Percentiles rank a stretch among this genome's conserved stretches.
Evolutionary conservation across 495 filamentous ascomycete genomes (phyloP).

Genomic region (Amorphotheca resinae): DNA sequence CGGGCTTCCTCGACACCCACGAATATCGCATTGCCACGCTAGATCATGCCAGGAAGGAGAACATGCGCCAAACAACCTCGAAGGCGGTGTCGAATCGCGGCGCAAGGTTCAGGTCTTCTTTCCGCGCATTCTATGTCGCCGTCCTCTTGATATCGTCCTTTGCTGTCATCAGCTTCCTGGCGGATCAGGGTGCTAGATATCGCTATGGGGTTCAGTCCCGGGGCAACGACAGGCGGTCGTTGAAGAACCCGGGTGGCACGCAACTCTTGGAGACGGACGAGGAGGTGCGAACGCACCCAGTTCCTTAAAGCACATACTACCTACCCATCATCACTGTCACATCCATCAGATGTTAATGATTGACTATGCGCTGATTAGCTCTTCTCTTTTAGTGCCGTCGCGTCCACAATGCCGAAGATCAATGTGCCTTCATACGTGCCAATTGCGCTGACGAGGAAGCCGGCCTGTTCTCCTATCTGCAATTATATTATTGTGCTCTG

Average conservation of each 20-base stretch:
- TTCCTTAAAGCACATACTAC: background rate
- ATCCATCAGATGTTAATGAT: background rate
- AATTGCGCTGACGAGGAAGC: constrained; percentile 87
- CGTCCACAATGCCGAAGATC: constrained; percentile 51
- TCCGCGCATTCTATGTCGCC: constrained; percentile 27
- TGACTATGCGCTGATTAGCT: constrained; percentile 1
- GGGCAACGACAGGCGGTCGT: constrained; percentile 11
- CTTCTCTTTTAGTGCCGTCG: constrained; percentile 51
- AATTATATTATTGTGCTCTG: constrained; percentile 81
- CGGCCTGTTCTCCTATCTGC: constrained; percentile 78
- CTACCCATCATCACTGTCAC: background rate
- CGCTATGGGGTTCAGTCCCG: constrained; percentile 11
- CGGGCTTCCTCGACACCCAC: too few relatives aligned
- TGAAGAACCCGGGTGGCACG: constrained; percentile 10
- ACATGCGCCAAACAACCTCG: constrained; percentile 15
- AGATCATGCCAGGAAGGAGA: too few relatives aligned
- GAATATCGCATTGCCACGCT: too few relatives aligned
- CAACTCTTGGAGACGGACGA: constrained; percentile 21
- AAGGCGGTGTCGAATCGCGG: constrained; percentile 10
- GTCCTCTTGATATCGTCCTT: constrained; percentile 23
- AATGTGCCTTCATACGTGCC: constrained; percentile 73
- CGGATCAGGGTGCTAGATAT: constrained; percentile 14
- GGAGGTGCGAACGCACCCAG: constrained; percentile 17
- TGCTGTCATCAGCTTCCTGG: constrained; percentile 18
- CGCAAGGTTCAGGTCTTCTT: constrained; percentile 15